phyloP scores from a whole-genome alignment of 805 yeast species.

The Wickerhamomyces bovis region DNA sequence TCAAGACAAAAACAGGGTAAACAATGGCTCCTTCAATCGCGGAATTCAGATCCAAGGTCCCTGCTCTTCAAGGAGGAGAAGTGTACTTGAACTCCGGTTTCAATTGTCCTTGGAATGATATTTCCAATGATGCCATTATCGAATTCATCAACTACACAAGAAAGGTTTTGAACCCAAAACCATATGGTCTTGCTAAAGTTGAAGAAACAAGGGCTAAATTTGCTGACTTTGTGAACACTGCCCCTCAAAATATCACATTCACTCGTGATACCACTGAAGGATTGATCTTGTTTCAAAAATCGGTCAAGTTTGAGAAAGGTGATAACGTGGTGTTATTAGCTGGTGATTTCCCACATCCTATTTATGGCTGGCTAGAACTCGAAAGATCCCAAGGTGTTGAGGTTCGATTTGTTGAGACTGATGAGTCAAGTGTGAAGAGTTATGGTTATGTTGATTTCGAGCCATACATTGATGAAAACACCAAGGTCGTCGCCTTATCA shows the following conservation, averaged over 20 bases:
- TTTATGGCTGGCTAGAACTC: neutral
- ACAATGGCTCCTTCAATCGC: neutral
- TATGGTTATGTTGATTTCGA: neutral
- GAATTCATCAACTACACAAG: neutral
- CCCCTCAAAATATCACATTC: neutral
- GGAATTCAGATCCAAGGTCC: neutral
- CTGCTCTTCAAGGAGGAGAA: neutral
- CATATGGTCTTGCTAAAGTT: neutral
- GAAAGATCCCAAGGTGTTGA: neutral
- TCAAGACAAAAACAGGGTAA: too few species aligned
- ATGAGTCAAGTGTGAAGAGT: neutral
- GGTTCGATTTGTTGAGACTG: neutral
- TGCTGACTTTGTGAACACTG: neutral
- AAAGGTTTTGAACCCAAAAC: neutral
- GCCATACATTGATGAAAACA: neutral
- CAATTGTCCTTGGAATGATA: neutral
- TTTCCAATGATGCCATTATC: neutral
- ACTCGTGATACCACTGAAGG: neutral
- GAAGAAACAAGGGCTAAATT: neutral
- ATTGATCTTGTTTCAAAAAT: neutral
- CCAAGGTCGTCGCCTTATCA: constrained; percentile 1
- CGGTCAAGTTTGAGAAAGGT: neutral
- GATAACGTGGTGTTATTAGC: neutral
- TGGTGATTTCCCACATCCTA: neutral
- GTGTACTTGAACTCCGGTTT: neutral